phyloP scores from a whole-genome alignment of 768 basidiomycete species.

The Auriscalpium microsporum region DNA sequence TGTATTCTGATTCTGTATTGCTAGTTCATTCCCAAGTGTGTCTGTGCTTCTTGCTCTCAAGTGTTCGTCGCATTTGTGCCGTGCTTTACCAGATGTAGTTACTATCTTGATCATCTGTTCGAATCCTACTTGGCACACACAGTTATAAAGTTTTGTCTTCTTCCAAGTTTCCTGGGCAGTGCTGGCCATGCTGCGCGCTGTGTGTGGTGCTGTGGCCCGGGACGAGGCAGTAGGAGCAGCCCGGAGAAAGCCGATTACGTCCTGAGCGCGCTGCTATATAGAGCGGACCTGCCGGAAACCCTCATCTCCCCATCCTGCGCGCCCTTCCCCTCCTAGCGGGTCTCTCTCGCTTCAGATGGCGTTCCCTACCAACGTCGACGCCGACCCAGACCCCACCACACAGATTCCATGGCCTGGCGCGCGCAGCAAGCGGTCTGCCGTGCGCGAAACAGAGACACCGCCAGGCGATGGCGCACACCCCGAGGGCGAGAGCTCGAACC shows the following conservation, averaged over 20 bases:
- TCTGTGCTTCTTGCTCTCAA: not conserved
- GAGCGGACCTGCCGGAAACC: not conserved
- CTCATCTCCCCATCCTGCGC: not conserved
- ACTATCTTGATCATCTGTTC: not conserved
- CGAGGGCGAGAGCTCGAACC: not conserved
- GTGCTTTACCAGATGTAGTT: not conserved
- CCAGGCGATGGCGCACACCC: not conserved
- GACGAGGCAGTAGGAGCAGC: not conserved
- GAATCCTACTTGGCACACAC: not conserved
- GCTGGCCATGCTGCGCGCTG: not conserved
- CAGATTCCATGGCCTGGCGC: slow-evolving; percentile 65
- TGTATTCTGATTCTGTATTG: slow-evolving; percentile 3
- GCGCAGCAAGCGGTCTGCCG: slow-evolving; percentile 15
- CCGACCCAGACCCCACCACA: slow-evolving; percentile 70
- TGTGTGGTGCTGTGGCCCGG: no score
- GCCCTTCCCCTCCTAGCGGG: not conserved
- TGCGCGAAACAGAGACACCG: not conserved
- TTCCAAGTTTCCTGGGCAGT: not conserved
- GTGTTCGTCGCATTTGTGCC: not conserved
- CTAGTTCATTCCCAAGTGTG: not conserved
- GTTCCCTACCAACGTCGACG: slow-evolving; percentile 39
- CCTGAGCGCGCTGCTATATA: not conserved
- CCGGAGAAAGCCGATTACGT: not conserved
- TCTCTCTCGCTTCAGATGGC: slow-evolving; percentile 36
- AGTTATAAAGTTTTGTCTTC: not conserved